These are phyloP conservation scores for Trichosporon sp. DNA, from an alignment of 1,284 basidiomycete species.

Conservation along the genomic window DNA sequence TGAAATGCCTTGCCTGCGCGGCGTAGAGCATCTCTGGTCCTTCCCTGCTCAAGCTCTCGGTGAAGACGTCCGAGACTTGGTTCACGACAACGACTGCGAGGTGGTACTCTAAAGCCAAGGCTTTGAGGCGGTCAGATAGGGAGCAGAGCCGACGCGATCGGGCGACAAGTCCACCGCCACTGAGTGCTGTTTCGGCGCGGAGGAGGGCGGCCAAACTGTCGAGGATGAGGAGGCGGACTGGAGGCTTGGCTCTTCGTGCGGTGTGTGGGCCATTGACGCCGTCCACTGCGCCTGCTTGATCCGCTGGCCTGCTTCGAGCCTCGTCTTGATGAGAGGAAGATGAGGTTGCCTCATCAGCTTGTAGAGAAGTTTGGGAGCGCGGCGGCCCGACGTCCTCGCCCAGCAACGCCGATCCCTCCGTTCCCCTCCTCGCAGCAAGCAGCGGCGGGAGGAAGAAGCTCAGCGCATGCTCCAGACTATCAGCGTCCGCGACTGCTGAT, in stretches of 20 bases:
- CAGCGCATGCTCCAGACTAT: constrained; percentile 64
- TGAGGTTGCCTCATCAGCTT: neutral
- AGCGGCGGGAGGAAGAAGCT: constrained; percentile 59
- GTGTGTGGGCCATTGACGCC: neutral
- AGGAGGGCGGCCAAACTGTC: constrained; percentile 78
- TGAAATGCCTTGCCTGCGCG: constrained; percentile 69
- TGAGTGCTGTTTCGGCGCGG: constrained; percentile 47
- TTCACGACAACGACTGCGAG: constrained; percentile 77
- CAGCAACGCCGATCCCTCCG: neutral
- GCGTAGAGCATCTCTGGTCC: constrained; percentile 55
- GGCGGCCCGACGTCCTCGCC: neutral
- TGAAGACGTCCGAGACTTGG: constrained; percentile 72
- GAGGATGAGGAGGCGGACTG: constrained; percentile 61
- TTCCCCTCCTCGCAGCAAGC: constrained; percentile 41
- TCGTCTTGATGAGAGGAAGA: too few species aligned
- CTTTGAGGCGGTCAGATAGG: constrained; percentile 63
- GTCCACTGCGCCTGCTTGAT: neutral
- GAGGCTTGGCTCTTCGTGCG: constrained; percentile 12
- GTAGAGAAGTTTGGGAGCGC: neutral
- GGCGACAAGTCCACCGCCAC: constrained; percentile 56
- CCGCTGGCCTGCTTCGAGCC: too few species aligned
- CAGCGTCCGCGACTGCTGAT: constrained; percentile 56
- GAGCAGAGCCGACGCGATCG: constrained; percentile 64
- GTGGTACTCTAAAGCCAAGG: constrained; percentile 58
- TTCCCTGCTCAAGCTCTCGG: constrained; percentile 3